Conservation (phyloP, 2,329 filamentous ascomycete genomes). For the Colletotrichum coccodes region DNA sequence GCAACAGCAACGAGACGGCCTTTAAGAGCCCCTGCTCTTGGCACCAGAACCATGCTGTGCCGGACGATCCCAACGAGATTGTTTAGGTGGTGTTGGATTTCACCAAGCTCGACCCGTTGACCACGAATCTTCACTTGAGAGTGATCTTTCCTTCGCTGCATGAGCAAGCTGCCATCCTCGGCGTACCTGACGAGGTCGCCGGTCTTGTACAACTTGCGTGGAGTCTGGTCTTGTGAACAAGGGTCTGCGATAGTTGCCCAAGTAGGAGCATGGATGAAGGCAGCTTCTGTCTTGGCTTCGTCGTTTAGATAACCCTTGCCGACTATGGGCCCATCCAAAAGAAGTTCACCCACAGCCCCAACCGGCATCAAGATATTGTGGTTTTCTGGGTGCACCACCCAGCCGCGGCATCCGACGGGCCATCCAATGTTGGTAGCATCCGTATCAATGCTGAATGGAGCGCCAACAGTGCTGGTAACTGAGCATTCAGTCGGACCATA, state of each 20-base stretch:
- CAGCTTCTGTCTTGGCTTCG: background rate
- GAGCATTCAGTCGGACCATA: constrained; percentile 42
- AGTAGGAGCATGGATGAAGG: constrained; percentile 5
- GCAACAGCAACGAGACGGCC: constrained; percentile 16
- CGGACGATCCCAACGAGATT: background rate
- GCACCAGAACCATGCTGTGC: constrained; percentile 7
- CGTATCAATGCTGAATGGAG: constrained; percentile 32
- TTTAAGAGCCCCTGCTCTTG: background rate
- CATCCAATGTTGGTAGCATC: constrained; percentile 35
- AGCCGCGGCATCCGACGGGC: constrained; percentile 36
- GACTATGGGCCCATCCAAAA: constrained; percentile 19
- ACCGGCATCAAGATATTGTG: constrained; percentile 13
- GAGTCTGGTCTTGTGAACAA: rapidly evolving
- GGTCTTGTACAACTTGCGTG: constrained; percentile 29
- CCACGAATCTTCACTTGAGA: constrained; percentile 35
- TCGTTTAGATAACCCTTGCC: constrained; percentile 25
- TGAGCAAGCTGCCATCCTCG: constrained; percentile 23
- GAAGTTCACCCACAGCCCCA: constrained; percentile 23
- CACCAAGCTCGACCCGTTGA: constrained; percentile 22
- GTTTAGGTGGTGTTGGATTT: constrained; percentile 22
- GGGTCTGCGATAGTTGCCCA: background rate
- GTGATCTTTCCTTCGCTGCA: constrained; percentile 35
- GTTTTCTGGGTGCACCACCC: constrained; percentile 39
- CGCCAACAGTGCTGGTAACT: constrained; percentile 41
- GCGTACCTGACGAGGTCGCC: constrained; percentile 27